These are phyloP conservation scores for Coemansia sp. DNA, from an alignment of 192 early-diverging fungal genomes.

Conservation along the genomic window DNA sequence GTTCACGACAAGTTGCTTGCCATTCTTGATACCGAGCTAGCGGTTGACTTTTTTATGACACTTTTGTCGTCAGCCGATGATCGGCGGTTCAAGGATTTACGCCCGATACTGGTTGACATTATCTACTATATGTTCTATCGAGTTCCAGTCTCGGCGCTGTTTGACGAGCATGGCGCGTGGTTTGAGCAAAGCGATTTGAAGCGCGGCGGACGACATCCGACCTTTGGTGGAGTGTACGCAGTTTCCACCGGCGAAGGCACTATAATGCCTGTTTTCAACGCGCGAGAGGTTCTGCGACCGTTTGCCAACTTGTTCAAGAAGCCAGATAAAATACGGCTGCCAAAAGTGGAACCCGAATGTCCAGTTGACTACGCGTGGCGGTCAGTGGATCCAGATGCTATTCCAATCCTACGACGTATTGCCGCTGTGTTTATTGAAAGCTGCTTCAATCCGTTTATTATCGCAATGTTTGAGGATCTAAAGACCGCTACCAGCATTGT, in stretches of 20 bases:
- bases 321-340: slow-evolving; percentile 17
- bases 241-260: slow-evolving; percentile 50
- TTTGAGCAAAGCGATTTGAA: slow-evolving; percentile 18
- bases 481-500: slow-evolving; percentile 17
- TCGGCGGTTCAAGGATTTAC: slow-evolving; percentile 53
- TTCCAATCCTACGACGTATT: slow-evolving; percentile 35
- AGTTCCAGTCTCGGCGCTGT: slow-evolving; percentile 37
- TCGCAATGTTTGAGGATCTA: slow-evolving; percentile 41
- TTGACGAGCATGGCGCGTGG: slow-evolving; percentile 26
- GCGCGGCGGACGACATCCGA: slow-evolving; percentile 57
- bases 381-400: slow-evolving; percentile 16
- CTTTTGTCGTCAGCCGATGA: slow-evolving; percentile 66
- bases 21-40: slow-evolving; percentile 59
- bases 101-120: slow-evolving; percentile 46
- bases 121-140: slow-evolving; percentile 52
- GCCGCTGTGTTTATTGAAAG: slow-evolving; percentile 45
- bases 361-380: slow-evolving; percentile 40
- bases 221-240: slow-evolving; percentile 70
- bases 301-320: slow-evolving; percentile 45
- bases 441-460: slow-evolving; percentile 48
- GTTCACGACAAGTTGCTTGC: slow-evolving; percentile 68
- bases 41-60: slow-evolving; percentile 68
- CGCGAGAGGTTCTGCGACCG: slow-evolving; percentile 38
- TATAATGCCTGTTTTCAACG: slow-evolving; percentile 49
- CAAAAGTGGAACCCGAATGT: slow-evolving; percentile 10